These are phyloP conservation scores for Cryphonectria carpinicola DNA, from an alignment of 2,329 filamentous ascomycete genomes.

Conservation along the genomic window DNA sequence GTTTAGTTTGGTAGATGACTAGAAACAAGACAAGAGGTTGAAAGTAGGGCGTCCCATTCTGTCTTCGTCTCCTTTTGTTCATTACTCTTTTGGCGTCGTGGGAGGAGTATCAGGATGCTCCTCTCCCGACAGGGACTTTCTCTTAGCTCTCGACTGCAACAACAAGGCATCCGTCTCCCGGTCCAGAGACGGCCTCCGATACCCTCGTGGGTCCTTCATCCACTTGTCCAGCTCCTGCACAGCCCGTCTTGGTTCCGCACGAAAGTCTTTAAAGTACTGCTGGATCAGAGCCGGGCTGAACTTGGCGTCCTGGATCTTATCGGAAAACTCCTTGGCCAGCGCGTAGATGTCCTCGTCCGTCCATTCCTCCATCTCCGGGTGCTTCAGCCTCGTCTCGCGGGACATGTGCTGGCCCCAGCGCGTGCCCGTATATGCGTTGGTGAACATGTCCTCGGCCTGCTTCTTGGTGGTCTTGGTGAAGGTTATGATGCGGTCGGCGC, in stretches of 20 bases:
- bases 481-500: slow-evolving; percentile 24
- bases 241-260: slow-evolving; percentile 22
- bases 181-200: slow-evolving; percentile 15
- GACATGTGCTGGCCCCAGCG: slow-evolving; percentile 21
- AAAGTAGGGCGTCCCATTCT: neutral
- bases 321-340: slow-evolving; percentile 19
- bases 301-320: slow-evolving; percentile 13
- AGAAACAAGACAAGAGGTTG: neutral
- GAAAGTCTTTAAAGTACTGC: slow-evolving; percentile 29
- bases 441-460: slow-evolving; percentile 25
- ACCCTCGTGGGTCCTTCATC: slow-evolving; percentile 24
- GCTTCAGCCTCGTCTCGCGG: slow-evolving; percentile 9
- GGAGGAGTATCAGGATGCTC: neutral
- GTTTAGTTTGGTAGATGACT: neutral
- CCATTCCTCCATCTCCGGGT: slow-evolving; percentile 26
- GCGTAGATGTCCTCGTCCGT: slow-evolving; percentile 17
- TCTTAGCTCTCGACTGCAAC: neutral
- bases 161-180: neutral
- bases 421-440: slow-evolving; percentile 22
- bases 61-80: too few relatives aligned
- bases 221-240: slow-evolving; percentile 20
- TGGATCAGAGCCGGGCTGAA: slow-evolving; percentile 27
- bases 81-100: neutral
- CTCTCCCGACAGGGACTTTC: neutral
- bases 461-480: slow-evolving; percentile 23